phyloP scores from a whole-genome alignment of 495 filamentous ascomycete genomes.

The Talaromyces trachyspermus region DNA sequence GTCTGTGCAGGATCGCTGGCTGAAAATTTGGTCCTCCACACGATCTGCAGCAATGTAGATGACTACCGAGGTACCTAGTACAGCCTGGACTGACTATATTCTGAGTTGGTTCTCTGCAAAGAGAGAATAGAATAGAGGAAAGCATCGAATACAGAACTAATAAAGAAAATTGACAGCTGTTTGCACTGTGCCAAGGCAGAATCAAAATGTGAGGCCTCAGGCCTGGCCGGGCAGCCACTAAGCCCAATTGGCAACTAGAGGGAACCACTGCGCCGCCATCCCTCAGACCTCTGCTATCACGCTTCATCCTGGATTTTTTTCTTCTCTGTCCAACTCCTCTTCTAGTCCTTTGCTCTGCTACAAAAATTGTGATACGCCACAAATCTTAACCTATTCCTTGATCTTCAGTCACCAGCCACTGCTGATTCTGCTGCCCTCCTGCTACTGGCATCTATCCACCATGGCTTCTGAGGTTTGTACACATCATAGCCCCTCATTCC shows the following conservation, averaged over 20 bases:
- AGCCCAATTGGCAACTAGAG: neutral
- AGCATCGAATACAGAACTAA: no score
- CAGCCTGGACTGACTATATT: no score
- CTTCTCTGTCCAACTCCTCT: constrained; percentile 17
- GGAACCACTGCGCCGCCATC: constrained; percentile 1
- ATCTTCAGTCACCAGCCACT: neutral
- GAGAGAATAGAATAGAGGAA: no score
- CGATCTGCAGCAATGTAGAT: neutral
- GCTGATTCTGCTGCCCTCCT: neutral
- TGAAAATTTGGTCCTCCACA: no score
- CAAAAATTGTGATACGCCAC: no score
- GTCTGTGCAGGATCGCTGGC: no score
- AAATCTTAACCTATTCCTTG: constrained; percentile 1
- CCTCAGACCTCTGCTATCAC: constrained; percentile 3
- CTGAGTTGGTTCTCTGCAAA: no score
- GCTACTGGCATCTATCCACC: constrained; percentile 12
- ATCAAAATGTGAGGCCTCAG: no score
- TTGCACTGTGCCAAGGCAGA: no score
- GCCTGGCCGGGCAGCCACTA: constrained; percentile 11
- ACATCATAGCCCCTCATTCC: constrained; percentile 29
- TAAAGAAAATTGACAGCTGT: no score
- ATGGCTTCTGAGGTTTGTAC: constrained; percentile 46
- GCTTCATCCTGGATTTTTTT: constrained; percentile 9
- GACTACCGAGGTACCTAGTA: no score
- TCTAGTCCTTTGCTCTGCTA: no score